These are phyloP conservation scores for Magnaporthiopsis poae DNA, from an alignment of 2,329 filamentous ascomycete genomes.

Conservation along the genomic window DNA sequence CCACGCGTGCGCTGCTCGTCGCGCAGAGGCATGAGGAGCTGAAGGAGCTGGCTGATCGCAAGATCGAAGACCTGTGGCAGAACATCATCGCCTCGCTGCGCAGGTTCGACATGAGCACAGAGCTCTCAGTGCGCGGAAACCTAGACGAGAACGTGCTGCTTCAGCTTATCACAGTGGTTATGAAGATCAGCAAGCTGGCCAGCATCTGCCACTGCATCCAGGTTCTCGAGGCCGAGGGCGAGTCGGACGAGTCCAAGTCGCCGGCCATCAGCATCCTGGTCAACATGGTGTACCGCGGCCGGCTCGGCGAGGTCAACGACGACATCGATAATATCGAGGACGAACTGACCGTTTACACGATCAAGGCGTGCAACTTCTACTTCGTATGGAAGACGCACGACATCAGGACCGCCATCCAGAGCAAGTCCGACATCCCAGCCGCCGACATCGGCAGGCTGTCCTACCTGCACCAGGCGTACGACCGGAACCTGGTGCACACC, in stretches of 20 bases:
- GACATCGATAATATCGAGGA: conserved; percentile 70
- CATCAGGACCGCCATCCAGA: conserved; percentile 44
- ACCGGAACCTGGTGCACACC: conserved; percentile 55
- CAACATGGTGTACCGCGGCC: conserved; percentile 63
- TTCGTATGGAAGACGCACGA: conserved; percentile 84
- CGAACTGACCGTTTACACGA: conserved; percentile 63
- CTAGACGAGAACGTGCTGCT: conserved; percentile 55
- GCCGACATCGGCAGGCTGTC: conserved; percentile 52
- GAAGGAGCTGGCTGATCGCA: conserved; percentile 72
- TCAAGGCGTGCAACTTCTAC: conserved; percentile 72
- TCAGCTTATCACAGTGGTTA: conserved; percentile 62
- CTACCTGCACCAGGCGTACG: conserved; percentile 45
- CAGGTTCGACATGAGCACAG: conserved; percentile 58
- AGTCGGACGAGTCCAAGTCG: conserved; percentile 36
- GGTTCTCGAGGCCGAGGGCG: conserved; percentile 55
- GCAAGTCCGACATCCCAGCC: conserved; percentile 45
- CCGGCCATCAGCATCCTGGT: conserved; percentile 60
- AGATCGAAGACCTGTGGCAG: conserved; percentile 77
- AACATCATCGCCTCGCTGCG: conserved; percentile 65
- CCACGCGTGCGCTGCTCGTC: conserved; percentile 70
- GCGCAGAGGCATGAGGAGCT: conserved; percentile 80
- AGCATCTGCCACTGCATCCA: conserved; percentile 70
- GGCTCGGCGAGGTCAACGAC: conserved; percentile 57
- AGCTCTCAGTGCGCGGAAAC: conserved; percentile 62
- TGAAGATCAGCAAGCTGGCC: conserved; percentile 72